Evolutionary conservation across 305 asterid genomes (phyloP), one percentile per base, ranked within the genome.

Genomic region (Rubia balearica): DNA sequence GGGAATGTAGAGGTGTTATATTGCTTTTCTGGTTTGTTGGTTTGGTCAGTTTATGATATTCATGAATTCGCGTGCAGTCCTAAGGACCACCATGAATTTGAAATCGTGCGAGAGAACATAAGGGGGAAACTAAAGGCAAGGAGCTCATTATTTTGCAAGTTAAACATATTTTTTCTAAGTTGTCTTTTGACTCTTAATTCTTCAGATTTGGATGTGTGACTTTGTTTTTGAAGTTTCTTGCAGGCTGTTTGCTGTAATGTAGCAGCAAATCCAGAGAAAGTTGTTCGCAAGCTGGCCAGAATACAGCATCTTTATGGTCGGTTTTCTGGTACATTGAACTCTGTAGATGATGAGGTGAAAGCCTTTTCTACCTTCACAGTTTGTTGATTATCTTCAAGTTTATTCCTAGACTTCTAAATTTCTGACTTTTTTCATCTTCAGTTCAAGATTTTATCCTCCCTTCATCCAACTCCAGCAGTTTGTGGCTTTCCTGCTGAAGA

Each of bases 231-330:
- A 24, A 30, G 74, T 65, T 51, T 63, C 40, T 66, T 67, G 72
- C 75, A 92, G 98, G 86, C 82, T 59, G 78, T 88, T 16, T 94
- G 97, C 79, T 79, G 90, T 73, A 78, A 79, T 75, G 86, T 91
- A 59, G 22, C 73, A 57, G 79, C 87, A 72, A 84, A 89, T 72
- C 99, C 97, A 51, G 82, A 85, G 85, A 94, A 94, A 86, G 86
- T 90, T 68, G 79, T 94, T 42, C 81, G 96, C 38, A 94, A 91
- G 79, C 96, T 91, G 59, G 76, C 92, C 24, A 88, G 96, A 64
- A 86, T 91, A 64, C 99, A 91, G 74, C 99, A 94, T 85, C 99
- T 94, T 77, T 94, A 94, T 68, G 92, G 96, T 75, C 86, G 80
- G 77, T 80, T 94, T 73, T 77, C 86, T 5, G 96, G 95, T 68